Evolutionary conservation across 345 rosid genomes (phyloP).

Genomic region (Boechera divaricarpa): DNA sequence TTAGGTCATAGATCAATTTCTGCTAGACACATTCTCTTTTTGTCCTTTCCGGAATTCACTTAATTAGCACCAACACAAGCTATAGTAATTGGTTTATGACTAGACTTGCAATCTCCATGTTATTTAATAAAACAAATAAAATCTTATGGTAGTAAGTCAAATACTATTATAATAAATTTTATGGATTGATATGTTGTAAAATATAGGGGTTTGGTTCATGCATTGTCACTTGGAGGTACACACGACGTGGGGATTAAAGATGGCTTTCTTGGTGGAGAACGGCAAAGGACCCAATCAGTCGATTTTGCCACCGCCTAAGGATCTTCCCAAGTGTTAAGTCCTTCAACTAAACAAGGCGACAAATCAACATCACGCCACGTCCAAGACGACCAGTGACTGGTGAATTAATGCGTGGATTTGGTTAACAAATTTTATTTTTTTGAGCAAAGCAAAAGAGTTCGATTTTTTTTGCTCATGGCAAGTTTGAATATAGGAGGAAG

Average conservation of each 20-base stretch:
- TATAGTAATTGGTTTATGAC: neutral
- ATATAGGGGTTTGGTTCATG: conserved; percentile 92
- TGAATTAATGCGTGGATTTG: conserved; percentile 37
- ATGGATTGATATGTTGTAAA: conserved; percentile 18
- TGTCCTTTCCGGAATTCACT: neutral
- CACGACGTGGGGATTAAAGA: conserved; percentile 98
- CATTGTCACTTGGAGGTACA: conserved; percentile 98
- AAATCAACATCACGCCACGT: conserved; percentile 32
- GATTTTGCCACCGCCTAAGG: conserved; percentile 87
- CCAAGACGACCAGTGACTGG: conserved; percentile 24
- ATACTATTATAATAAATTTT: neutral
- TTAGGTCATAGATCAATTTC: conserved; percentile 5
- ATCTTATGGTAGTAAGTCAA: conserved; percentile 1
- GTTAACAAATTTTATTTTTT: conserved; percentile 17
- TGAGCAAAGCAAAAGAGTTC: conserved; percentile 36
- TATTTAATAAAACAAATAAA: neutral
- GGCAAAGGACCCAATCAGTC: conserved; percentile 90
- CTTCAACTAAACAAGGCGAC: conserved; percentile 9
- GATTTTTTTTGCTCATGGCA: conserved; percentile 29
- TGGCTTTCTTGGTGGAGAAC: conserved; percentile 95
- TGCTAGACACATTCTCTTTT: neutral
- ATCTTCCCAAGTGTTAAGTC: conserved; percentile 81
- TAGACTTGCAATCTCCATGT: neutral
- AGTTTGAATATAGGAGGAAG: conserved; percentile 34
- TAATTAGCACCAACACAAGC: neutral